Base-by-base conservation (phyloP, 192 early-diverging fungal species). In the Podila clonocystis region DNA sequence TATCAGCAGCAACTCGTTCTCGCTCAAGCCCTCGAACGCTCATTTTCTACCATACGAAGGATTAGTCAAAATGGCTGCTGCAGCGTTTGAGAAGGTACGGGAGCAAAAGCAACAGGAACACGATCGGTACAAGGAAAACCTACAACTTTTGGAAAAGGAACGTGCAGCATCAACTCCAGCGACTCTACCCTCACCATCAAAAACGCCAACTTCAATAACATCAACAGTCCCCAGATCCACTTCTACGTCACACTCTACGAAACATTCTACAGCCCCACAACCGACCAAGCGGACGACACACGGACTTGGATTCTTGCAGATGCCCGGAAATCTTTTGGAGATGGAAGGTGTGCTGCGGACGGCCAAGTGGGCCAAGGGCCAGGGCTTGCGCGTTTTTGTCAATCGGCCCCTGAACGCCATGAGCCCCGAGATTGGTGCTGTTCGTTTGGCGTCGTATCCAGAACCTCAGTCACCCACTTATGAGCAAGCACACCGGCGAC, bases 331-430 rank as follows among this genome's bases (percentile, higher is more conserved):
- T 57, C 57, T 84, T 5, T 62, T 84, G 15, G 83, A 84, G 50
- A 68, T 50, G 62, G 65, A 73, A 22, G 83, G 83, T 11, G 38
- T 84, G n/a, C 17, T 59, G 9, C 72, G 73, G 2, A 82, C 83
- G 2, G 78, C 83, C 3, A 84, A 73, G 36, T 84, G 83, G 83
- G 83, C 83, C 31, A 84, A 84, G 24, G 19, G 50, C 13, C 73
- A 84, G 17, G 79, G 70, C 15, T 67, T 84, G 17, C 26, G 66
- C 36, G 83, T 84, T 0, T 82, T 84, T 50, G n/a, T 84, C 19
- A 84, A 84, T 57, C 55, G 83, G 24, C 83, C 83, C 15, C 36
- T 84, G 50, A 84, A 84, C 62, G 83, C 83, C 20, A 72, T 84
- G 58, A 75, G 63, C 9, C 22, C 58, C n/a, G 57, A 69, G 41